Evolutionary conservation across 352 stramenopile genomes (phyloP).

Genomic region (Vaucheria bursata): DNA sequence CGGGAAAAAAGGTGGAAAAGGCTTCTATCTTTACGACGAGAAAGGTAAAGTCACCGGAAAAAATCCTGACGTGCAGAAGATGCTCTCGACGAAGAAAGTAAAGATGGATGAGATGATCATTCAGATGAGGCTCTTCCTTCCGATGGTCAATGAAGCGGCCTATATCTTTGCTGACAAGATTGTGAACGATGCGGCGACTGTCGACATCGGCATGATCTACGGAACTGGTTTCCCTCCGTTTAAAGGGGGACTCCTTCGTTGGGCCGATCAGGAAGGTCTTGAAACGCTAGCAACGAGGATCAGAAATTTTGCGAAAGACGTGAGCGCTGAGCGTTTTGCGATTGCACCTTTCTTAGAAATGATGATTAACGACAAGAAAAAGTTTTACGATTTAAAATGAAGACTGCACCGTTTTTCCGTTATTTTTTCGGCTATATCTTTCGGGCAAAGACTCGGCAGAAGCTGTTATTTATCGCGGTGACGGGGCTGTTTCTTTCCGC

Average conservation of each 20-base stretch:
- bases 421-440: neutral
- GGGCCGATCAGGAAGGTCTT: neutral
- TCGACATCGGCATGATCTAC: conserved; percentile 1
- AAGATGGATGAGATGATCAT: neutral
- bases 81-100: neutral
- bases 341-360: neutral
- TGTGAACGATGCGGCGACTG: neutral
- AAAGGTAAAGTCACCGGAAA: neutral
- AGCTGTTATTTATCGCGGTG: neutral
- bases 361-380: neutral
- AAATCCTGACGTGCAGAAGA: neutral
- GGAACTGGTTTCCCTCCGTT: neutral
- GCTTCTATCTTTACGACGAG: neutral
- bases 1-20: neutral
- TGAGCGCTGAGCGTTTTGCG: neutral
- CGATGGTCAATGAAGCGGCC: neutral
- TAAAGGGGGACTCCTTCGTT: neutral
- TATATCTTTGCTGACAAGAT: neutral
- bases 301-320: neutral
- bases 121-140: neutral
- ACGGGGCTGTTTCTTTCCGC: neutral
- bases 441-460: neutral
- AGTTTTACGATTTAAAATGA: conserved; percentile 1
- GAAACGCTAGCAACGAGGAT: neutral
- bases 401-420: neutral